phyloP scores from a whole-genome alignment of 306 rosid species.

The Gleditsia sinensis region DNA sequence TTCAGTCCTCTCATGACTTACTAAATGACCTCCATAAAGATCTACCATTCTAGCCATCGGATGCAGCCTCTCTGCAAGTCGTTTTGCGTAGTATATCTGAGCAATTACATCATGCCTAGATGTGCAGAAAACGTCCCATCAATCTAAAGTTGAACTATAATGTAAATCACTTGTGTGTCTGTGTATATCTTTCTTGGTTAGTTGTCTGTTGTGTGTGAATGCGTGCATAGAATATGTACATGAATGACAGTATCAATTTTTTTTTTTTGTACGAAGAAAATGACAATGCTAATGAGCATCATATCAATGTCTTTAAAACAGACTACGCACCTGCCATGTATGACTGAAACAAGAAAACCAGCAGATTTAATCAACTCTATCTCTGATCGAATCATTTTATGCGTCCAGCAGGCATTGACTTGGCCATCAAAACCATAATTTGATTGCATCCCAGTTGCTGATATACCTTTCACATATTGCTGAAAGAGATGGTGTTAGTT shows the following conservation, averaged over 20 bases:
- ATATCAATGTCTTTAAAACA: conserved; percentile 9
- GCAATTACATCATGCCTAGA: conserved; percentile 89
- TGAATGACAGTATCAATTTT: neutral
- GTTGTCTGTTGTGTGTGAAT: conserved; percentile 8
- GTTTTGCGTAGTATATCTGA: conserved; percentile 75
- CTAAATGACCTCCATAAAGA: conserved; percentile 94
- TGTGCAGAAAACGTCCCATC: conserved; percentile 12
- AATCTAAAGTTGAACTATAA: conserved; percentile 26
- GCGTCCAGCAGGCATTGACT: conserved; percentile 91
- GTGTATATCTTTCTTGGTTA: conserved; percentile 29
- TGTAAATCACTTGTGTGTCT: neutral
- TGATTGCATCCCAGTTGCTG: conserved; percentile 87
- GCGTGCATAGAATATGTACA: neutral
- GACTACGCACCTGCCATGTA: conserved; percentile 85
- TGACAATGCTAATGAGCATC: neutral
- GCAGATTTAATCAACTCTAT: conserved; percentile 70
- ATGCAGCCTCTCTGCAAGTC: conserved; percentile 76
- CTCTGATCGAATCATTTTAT: conserved; percentile 70
- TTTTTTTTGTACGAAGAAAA: neutral
- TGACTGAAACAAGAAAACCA: conserved; percentile 88
- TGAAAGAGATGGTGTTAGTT: conserved; percentile 41
- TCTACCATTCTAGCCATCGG: conserved; percentile 94
- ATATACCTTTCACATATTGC: conserved; percentile 89
- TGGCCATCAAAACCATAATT: conserved; percentile 86
- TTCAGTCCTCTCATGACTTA: conserved; percentile 88